Conservation (phyloP, 2,329 filamentous ascomycete genomes). For the Curvularia sp. region DNA sequence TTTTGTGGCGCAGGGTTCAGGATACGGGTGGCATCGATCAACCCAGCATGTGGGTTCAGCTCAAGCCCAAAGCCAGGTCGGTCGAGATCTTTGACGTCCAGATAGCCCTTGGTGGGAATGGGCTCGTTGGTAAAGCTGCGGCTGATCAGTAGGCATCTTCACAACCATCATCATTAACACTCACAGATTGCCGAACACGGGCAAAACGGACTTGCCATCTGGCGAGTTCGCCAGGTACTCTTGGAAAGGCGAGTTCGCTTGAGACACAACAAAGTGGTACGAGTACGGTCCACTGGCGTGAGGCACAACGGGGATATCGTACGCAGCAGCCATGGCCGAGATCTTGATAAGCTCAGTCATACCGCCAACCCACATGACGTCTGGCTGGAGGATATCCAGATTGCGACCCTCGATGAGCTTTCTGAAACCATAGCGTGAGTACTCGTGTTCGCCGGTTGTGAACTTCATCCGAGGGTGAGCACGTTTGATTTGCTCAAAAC, state of each 20-base stretch:
- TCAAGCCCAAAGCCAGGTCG: conserved; percentile 91
- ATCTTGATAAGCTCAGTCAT: conserved; percentile 92
- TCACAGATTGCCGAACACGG: conserved; percentile 90
- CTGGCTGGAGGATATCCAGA: conserved; percentile 91
- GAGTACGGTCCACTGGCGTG: conserved; percentile 93
- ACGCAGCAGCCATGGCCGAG: conserved; percentile 85
- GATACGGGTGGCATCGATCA: conserved; percentile 78
- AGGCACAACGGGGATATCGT: conserved; percentile 94
- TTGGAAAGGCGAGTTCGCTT: conserved; percentile 92
- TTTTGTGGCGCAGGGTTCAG: conserved; percentile 68
- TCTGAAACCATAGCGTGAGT: conserved; percentile 91
- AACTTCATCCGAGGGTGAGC: conserved; percentile 92
- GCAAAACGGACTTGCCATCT: conserved; percentile 86
- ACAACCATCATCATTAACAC: conserved; percentile 63
- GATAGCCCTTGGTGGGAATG: conserved; percentile 69
- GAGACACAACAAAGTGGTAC: conserved; percentile 94
- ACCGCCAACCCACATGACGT: conserved; percentile 97
- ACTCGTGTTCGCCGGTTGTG: conserved; percentile 95
- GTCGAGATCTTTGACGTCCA: conserved; percentile 81
- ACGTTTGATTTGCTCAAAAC: conserved; percentile 86
- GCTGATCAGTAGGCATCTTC: neutral
- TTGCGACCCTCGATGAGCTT: conserved; percentile 92
- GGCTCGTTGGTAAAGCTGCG: conserved; percentile 19
- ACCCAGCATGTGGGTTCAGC: conserved; percentile 78
- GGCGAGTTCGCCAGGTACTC: conserved; percentile 94